Percentiles rank a stretch among this genome's conserved stretches.
These are phyloP conservation scores for Meripilus lineatus DNA, from an alignment of 1,284 basidiomycete species.

Conservation along the genomic window DNA sequence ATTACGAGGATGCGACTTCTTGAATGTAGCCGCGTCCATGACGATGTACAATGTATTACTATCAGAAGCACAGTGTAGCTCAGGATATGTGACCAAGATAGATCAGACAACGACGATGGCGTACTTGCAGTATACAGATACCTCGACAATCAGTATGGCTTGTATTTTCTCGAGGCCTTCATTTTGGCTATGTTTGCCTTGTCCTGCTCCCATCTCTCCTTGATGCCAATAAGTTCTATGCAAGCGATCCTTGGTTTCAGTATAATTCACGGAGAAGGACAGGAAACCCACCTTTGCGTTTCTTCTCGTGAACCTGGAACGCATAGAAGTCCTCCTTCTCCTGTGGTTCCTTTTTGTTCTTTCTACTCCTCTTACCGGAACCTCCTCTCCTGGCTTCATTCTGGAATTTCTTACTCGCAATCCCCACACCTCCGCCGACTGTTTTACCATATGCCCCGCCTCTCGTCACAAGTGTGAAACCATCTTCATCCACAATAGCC, in stretches of 20 bases:
- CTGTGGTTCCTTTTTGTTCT: constrained; percentile 60
- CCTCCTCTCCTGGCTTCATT: background rate
- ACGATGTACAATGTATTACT: too few relatives aligned
- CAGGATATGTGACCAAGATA: too few relatives aligned
- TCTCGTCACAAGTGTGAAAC: constrained; percentile 85
- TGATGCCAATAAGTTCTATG: constrained; percentile 70
- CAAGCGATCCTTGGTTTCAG: background rate
- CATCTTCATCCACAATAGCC: constrained; percentile 87
- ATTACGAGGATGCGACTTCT: too few relatives aligned
- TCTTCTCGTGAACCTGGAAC: constrained; percentile 86
- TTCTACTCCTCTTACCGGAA: constrained; percentile 23
- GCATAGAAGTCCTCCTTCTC: constrained; percentile 81
- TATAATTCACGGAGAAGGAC: constrained; percentile 4
- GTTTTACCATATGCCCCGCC: constrained; percentile 87
- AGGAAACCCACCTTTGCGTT: constrained; percentile 63
- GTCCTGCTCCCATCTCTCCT: constrained; percentile 81
- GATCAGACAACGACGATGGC: too few relatives aligned
- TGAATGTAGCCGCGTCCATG: too few relatives aligned
- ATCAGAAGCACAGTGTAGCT: too few relatives aligned
- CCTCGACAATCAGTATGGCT: constrained; percentile 71
- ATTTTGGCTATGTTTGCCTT: constrained; percentile 83
- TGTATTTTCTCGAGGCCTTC: constrained; percentile 76
- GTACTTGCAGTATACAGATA: too few relatives aligned
- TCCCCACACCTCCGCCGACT: constrained; percentile 72
- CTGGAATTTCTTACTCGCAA: constrained; percentile 70